Evolutionary conservation across 108 stramenopile genomes (phyloP).

Genomic region (Skeletonema grethae): DNA sequence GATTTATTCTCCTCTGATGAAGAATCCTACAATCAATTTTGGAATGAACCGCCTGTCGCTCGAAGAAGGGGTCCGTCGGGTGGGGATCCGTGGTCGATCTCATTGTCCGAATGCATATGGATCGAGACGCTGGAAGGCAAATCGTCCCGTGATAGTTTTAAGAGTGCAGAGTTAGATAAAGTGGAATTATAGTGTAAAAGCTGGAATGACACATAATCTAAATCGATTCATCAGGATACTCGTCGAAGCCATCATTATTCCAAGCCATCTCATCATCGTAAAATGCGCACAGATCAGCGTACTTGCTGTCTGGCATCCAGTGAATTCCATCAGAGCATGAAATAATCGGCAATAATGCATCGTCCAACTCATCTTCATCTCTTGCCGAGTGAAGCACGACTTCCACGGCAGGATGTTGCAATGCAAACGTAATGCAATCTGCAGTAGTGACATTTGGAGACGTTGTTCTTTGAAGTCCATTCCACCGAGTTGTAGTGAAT

Average conservation of each 20-base stretch:
- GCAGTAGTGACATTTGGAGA: constrained; percentile 15
- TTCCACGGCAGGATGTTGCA: constrained; percentile 31
- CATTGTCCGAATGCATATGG: constrained; percentile 25
- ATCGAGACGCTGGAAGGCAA: constrained; percentile 7
- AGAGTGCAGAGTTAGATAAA: neutral
- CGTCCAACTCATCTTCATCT: constrained; percentile 36
- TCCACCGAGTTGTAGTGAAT: constrained; percentile 52
- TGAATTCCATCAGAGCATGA: neutral
- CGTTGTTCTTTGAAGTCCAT: constrained; percentile 23
- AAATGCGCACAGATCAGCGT: constrained; percentile 4
- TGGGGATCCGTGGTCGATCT: constrained; percentile 21
- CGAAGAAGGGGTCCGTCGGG: constrained; percentile 23
- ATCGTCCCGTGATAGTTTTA: neutral
- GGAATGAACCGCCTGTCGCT: constrained; percentile 28
- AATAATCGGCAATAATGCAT: constrained; percentile 19
- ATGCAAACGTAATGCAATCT: constrained; percentile 43
- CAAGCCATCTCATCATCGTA: constrained; percentile 30
- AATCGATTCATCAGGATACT: constrained; percentile 40
- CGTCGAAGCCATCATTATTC: constrained; percentile 38
- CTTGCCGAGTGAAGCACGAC: constrained; percentile 44
- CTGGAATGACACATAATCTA: neutral
- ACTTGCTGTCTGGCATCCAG: constrained; percentile 1
- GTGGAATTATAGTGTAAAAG: constrained; percentile 2
- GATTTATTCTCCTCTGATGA: constrained; percentile 19
- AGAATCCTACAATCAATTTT: constrained; percentile 22